Conservation (phyloP, 805 yeast species). For the Metschnikowia arizonensis region DNA sequence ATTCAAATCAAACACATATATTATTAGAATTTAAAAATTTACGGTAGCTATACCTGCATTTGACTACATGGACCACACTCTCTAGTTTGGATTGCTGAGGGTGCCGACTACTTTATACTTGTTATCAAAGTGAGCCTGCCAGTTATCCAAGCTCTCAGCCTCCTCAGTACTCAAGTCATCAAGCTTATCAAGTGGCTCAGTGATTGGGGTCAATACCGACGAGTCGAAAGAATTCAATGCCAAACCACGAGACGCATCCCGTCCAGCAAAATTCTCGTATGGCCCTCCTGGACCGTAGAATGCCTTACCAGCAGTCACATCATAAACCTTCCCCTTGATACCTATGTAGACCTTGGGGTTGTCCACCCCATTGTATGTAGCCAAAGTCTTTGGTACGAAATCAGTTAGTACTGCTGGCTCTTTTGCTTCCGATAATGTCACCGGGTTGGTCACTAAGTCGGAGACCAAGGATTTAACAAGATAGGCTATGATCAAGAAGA, state of each 20-base stretch:
- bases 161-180: conserved; percentile 59
- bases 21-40: background rate
- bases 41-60: background rate
- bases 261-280: conserved; percentile 90
- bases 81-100: conserved; percentile 35
- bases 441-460: conserved; percentile 30
- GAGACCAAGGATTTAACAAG: conserved; percentile 27
- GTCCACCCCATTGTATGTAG: conserved; percentile 75
- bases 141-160: conserved; percentile 63
- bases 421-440: conserved; percentile 19
- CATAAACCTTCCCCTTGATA: conserved; percentile 82
- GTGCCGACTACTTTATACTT: conserved; percentile 83
- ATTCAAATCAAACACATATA: background rate
- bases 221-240: conserved; percentile 83
- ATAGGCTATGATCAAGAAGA: conserved; percentile 29
- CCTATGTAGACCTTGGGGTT: conserved; percentile 79
- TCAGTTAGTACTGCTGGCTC: conserved; percentile 40
- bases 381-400: conserved; percentile 73
- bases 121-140: conserved; percentile 78
- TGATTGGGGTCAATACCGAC: conserved; percentile 59
- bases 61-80: background rate
- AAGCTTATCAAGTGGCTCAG: conserved; percentile 73
- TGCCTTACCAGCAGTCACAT: conserved; percentile 71
- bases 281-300: conserved; percentile 98
- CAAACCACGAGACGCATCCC: conserved; percentile 90